Base-by-base conservation (phyloP, 2,329 filamentous ascomycete genomes). In the Colletotrichum sp. region DNA sequence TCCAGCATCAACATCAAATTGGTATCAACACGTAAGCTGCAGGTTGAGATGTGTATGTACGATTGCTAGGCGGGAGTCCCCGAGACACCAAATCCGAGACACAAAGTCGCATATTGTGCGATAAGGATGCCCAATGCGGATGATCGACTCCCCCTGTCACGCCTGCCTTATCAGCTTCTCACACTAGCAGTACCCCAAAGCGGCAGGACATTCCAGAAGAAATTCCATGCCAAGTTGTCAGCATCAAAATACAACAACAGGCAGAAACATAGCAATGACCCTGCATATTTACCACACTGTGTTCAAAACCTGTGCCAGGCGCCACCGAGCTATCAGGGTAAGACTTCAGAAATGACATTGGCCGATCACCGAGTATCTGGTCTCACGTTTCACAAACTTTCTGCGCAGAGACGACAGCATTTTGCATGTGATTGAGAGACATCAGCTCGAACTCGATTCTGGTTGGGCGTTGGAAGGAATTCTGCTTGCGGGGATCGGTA, bases 161-260 rank as follows among this genome's bases (percentile, higher is more conserved):
- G 44, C 44, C 44, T 52, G 44, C 44, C 44, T 52, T 52, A 52
- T 52, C 44, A 52, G n/a, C 44, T 52, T 52, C n/a, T 52, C 44
- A 52, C 44, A 52, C 44, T 52, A 52, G 44, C n/a, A 22, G n/a
- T 48, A 52, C n/a, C 44, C n/a, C 44, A 13, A 52, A 22, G 44
- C 44, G 44, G 44, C 44, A 52, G 44, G n/a, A 22, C 44, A 52
- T 52, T 52, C 44, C 44, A 52, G n/a, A 52, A 22, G 44, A 52
- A 52, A 22, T 52, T 52, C 11, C 44, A 52, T 52, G 44, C n/a
- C 44, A 52, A 52, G n/a, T 52, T 52, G 44, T 52, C 44, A 52
- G 44, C 44, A 52, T 52, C 44, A 22, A 52, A 52, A 52, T 52
- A 22, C n/a, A 52, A 52, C 44, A 52, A 22, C 44, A 52, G 44